Evolutionary conservation across 768 basidiomycete species (phyloP).

Genomic region (Lentinula boryana): DNA sequence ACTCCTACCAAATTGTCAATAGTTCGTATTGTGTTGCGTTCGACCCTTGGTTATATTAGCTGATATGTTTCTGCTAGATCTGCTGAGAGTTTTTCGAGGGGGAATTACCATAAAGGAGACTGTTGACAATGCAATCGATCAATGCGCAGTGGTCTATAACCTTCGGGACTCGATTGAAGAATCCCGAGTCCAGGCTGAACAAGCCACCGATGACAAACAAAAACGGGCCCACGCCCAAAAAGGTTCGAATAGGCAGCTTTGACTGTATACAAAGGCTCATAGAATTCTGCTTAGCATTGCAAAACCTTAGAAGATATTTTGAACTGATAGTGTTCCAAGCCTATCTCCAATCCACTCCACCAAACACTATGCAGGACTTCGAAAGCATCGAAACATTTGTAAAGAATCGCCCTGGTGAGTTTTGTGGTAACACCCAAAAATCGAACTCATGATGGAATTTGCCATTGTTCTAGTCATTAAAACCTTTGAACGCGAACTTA

Average conservation of each 20-base stretch:
- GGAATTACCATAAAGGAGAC: constrained; percentile 80
- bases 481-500: constrained; percentile 90
- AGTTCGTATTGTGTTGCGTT: constrained; percentile 42
- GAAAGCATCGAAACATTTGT: constrained; percentile 81
- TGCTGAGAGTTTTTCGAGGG: constrained; percentile 80
- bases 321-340: constrained; percentile 86
- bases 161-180: constrained; percentile 87
- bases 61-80: constrained; percentile 37
- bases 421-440: neutral
- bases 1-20: constrained; percentile 85
- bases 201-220: constrained; percentile 65
- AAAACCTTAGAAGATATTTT: constrained; percentile 81
- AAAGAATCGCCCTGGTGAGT: constrained; percentile 72
- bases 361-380: constrained; percentile 72
- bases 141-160: constrained; percentile 78
- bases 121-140: constrained; percentile 87
- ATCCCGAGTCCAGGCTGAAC: constrained; percentile 68
- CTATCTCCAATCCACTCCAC: constrained; percentile 74
- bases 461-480: constrained; percentile 61
- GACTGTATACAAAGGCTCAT: constrained; percentile 3
- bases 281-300: constrained; percentile 44
- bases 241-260: constrained; percentile 36
- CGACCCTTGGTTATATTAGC: neutral
- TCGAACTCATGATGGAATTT: neutral
- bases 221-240: constrained; percentile 62